These are phyloP conservation scores for Amesomyces nigricolor DNA, from an alignment of 2,329 filamentous ascomycete genomes.

Conservation along the genomic window DNA sequence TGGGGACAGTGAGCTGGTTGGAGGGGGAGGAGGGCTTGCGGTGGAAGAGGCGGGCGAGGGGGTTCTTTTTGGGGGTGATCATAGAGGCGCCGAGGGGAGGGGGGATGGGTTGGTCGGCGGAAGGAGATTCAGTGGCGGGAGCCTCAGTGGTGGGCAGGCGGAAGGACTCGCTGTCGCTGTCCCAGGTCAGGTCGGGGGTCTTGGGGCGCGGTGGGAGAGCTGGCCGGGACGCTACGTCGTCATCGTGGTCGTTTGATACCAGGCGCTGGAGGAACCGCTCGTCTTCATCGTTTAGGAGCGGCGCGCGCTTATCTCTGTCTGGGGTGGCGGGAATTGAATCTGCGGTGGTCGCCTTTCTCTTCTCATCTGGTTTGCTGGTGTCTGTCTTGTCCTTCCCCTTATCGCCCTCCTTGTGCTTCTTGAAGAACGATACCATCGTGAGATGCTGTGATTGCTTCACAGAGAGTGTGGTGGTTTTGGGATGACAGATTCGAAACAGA, in stretches of 20 bases:
- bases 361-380: constrained; percentile 37
- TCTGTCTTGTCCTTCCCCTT: constrained; percentile 34
- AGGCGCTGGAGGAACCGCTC: constrained; percentile 54
- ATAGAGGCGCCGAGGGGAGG: constrained; percentile 23
- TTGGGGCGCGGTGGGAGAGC: constrained; percentile 51
- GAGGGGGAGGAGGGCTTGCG: constrained; percentile 9
- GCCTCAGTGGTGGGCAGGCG: constrained; percentile 22
- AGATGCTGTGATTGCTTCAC: background rate
- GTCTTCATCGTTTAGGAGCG: constrained; percentile 51
- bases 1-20: constrained; percentile 32
- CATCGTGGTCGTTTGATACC: constrained; percentile 34
- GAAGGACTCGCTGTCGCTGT: constrained; percentile 38
- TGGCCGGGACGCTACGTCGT: constrained; percentile 43
- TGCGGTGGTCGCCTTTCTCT: constrained; percentile 10
- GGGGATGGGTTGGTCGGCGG: background rate
- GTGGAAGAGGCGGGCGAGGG: constrained; percentile 38
- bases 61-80: constrained; percentile 31
- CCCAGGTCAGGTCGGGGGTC: constrained; percentile 47
- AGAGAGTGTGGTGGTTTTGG: too few species aligned
- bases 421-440: constrained; percentile 35
- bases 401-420: constrained; percentile 53
- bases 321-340: background rate
- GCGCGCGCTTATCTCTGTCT: constrained; percentile 21
- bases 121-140: constrained; percentile 23
- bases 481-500: background rate